These are phyloP conservation scores for Clonostachys sp. DNA, from an alignment of 2,329 filamentous ascomycete species.

Conservation along the genomic window DNA sequence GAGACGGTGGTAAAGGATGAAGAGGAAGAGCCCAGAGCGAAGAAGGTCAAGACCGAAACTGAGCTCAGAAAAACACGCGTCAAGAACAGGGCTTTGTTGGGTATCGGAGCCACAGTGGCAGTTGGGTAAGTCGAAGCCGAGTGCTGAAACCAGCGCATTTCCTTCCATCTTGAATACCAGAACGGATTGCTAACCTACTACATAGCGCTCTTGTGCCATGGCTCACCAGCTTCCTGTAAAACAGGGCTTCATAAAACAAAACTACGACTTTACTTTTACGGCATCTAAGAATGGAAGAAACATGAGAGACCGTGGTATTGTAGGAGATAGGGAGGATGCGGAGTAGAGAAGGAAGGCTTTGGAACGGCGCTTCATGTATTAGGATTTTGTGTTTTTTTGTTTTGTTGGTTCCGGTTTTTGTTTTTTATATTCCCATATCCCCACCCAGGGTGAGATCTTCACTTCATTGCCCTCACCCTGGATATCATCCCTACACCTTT, in stretches of 20 bases:
- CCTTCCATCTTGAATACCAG: neutral
- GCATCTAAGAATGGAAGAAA: no score
- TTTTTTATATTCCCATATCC: neutral
- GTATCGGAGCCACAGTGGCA: conserved; percentile 80
- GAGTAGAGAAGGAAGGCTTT: neutral
- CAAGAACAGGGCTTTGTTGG: conserved; percentile 78
- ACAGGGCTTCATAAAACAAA: neutral
- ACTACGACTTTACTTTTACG: neutral
- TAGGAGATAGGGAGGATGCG: neutral
- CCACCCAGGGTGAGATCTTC: neutral
- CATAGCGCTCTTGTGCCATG: conserved; percentile 5
- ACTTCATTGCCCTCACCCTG: neutral
- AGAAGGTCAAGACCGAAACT: conserved; percentile 77
- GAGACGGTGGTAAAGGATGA: conserved; percentile 22
- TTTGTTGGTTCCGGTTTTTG: neutral
- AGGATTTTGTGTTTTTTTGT: neutral
- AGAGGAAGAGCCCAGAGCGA: conserved; percentile 49
- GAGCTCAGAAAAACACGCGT: conserved; percentile 83
- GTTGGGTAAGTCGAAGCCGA: conserved; percentile 68
- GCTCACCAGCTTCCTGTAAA: conserved; percentile 7
- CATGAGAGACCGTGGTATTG: neutral
- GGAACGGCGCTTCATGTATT: conserved; percentile 1
- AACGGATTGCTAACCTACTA: neutral
- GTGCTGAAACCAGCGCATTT: neutral
- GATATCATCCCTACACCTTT: neutral